These are phyloP conservation scores for Beauveria caledonica DNA, from an alignment of 2,329 filamentous ascomycete genomes.

Conservation along the genomic window DNA sequence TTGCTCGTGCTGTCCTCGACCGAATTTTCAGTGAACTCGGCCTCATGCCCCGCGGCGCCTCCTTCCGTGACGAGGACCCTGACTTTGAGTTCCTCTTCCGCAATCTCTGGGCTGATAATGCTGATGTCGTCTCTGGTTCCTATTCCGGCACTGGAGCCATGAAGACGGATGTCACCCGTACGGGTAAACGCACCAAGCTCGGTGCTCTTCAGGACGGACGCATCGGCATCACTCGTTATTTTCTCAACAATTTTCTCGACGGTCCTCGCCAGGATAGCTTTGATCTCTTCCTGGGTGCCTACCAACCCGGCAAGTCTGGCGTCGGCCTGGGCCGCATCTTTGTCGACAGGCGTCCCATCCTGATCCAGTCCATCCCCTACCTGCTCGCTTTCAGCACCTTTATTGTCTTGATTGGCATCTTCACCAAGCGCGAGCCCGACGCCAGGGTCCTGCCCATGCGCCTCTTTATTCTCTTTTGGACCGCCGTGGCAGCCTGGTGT, in stretches of 20 bases:
- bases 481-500: slow-evolving; percentile 61
- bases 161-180: slow-evolving; percentile 97
- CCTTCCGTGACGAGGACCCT: slow-evolving; percentile 66
- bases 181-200: slow-evolving; percentile 75
- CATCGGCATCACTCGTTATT: slow-evolving; percentile 83
- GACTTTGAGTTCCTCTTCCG: slow-evolving; percentile 88
- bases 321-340: slow-evolving; percentile 70
- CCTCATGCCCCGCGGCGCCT: slow-evolving; percentile 66
- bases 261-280: slow-evolving; percentile 93
- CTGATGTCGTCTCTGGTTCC: slow-evolving; percentile 83
- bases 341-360: slow-evolving; percentile 71
- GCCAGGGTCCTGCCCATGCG: slow-evolving; percentile 73
- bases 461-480: slow-evolving; percentile 73
- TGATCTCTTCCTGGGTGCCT: slow-evolving; percentile 84
- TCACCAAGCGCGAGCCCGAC: slow-evolving; percentile 64
- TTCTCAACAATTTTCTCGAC: slow-evolving; percentile 89
- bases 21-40: slow-evolving; percentile 82
- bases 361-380: slow-evolving; percentile 92
- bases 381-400: slow-evolving; percentile 79
- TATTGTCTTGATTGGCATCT: slow-evolving; percentile 65
- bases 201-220: slow-evolving; percentile 81
- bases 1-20: slow-evolving; percentile 81
- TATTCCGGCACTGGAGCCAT: slow-evolving; percentile 95
- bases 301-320: slow-evolving; percentile 64
- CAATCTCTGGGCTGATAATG: slow-evolving; percentile 97